Conservation (phyloP, 108 stramenopile species). For the Cyclostephanos invisitatus region DNA sequence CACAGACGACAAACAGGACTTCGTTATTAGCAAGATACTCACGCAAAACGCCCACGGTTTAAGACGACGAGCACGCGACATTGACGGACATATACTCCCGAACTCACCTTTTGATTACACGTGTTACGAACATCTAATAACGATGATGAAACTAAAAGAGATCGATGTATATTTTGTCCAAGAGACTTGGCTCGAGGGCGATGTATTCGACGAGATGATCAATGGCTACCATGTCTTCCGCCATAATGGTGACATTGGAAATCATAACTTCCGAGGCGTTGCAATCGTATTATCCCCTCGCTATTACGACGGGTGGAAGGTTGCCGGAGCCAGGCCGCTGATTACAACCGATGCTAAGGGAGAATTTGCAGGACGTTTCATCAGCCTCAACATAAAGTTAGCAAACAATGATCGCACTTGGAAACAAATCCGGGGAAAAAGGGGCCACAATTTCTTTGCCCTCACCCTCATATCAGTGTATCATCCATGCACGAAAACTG, state of each 20-base stretch:
- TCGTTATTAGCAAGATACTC: background rate
- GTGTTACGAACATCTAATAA: background rate
- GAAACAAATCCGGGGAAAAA: slow-evolving; percentile 1
- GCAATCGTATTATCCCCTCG: slow-evolving; percentile 8
- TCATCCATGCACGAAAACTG: background rate
- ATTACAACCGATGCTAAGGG: background rate
- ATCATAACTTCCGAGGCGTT: slow-evolving; percentile 6
- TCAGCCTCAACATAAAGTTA: background rate
- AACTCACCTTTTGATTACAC: slow-evolving; percentile 3
- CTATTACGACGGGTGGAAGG: slow-evolving; percentile 4
- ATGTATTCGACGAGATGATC: background rate
- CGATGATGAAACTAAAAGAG: background rate
- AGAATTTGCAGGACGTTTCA: slow-evolving; percentile 3
- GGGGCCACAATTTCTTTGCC: background rate
- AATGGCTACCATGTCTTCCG: background rate
- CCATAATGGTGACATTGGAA: background rate
- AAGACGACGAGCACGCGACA: background rate
- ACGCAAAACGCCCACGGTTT: background rate
- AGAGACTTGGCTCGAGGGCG: background rate
- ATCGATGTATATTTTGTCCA: background rate
- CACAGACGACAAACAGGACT: background rate
- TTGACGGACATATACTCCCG: background rate
- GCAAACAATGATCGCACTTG: background rate
- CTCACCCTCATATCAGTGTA: background rate
- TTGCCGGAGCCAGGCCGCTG: background rate